Evolutionary conservation across 2,329 filamentous ascomycete genomes (phyloP), one percentile per base, ranked within the genome.

Genomic region (Pseudogymnoascus sp.): DNA sequence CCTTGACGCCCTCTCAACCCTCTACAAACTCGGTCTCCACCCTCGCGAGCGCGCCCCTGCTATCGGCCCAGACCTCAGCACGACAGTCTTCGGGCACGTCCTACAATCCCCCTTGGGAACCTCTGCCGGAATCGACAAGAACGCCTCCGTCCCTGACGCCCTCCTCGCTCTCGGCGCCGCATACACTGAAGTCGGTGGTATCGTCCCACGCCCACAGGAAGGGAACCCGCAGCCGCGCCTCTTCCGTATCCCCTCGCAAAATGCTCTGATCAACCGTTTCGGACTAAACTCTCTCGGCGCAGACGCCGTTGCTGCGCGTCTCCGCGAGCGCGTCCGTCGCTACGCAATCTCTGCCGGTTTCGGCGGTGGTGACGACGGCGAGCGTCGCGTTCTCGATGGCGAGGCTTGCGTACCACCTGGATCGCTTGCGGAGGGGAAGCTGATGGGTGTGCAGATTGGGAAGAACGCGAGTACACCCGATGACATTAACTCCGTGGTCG

Each of bases 381-480:
- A 95, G 75, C 77, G 81, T 45, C 81, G 85, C 11, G 87, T 99
- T 0, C 78, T 97, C 38, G 81, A 94, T 68, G 92, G 91, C 21
- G 83, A 86, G 62, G 89, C 86, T 70, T 84, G 76, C 38, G 91
- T 96, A 0, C 91, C 91, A 0, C 87, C 92, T 0, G 91, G 94
- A n/a, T 91, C 89, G 74, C 78, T 99, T 69, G 77, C 80, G 12
- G 78, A 85, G 0, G 93, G 92, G 12, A 85, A 88, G 64, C 78
- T 97, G 63, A 80, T 99, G 65, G 88, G 91, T 14, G 92, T 99
- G 16, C 94, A 99, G 77, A 85, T 97, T 43, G 92, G 93, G 60
- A 99, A 99, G 85, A 97, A 97, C 78, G 97, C 97, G 80, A 81
- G 84, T 55, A 99, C 94, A 0, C 86, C 91, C 19, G 92, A 95